phyloP scores from a whole-genome alignment of 495 filamentous ascomycete species.

The Aspergillus kassunensis region DNA sequence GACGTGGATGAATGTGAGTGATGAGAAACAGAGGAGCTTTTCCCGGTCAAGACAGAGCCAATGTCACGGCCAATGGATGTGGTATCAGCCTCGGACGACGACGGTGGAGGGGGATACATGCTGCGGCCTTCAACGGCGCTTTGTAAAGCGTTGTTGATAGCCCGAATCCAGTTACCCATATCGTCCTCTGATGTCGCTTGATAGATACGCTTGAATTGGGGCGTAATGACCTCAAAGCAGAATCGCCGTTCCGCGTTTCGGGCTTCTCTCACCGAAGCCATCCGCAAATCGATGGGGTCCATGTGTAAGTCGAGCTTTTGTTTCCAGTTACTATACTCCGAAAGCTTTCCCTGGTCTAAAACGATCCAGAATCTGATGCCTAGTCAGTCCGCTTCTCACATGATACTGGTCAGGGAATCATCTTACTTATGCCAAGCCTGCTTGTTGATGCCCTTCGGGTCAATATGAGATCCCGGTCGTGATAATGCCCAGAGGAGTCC shows the following conservation, averaged over 20 bases:
- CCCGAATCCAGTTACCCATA: constrained; percentile 93
- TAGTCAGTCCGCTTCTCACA: constrained; percentile 1
- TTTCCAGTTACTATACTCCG: constrained; percentile 99
- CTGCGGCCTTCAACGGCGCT: constrained; percentile 86
- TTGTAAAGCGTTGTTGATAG: constrained; percentile 96
- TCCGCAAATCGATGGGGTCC: constrained; percentile 94
- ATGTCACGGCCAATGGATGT: constrained; percentile 71
- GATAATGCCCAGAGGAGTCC: constrained; percentile 93
- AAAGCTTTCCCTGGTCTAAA: constrained; percentile 89
- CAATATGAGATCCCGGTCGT: constrained; percentile 87
- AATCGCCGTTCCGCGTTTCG: constrained; percentile 92
- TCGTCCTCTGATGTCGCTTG: constrained; percentile 98
- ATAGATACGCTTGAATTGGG: constrained; percentile 93
- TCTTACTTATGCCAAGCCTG: constrained; percentile 96
- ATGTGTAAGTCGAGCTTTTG: constrained; percentile 94
- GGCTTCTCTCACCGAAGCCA: constrained; percentile 94
- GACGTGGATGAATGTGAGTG: constrained; percentile 50
- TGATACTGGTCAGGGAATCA: background rate
- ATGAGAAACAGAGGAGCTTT: constrained; percentile 70
- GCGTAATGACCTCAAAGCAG: constrained; percentile 98
- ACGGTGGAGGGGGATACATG: constrained; percentile 35
- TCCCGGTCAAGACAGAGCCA: constrained; percentile 89
- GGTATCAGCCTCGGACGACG: constrained; percentile 43
- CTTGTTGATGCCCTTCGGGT: constrained; percentile 92
- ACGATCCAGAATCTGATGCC: constrained; percentile 89